These are phyloP conservation scores for Fusarium citri DNA, from an alignment of 2,329 filamentous ascomycete genomes.

Conservation along the genomic window DNA sequence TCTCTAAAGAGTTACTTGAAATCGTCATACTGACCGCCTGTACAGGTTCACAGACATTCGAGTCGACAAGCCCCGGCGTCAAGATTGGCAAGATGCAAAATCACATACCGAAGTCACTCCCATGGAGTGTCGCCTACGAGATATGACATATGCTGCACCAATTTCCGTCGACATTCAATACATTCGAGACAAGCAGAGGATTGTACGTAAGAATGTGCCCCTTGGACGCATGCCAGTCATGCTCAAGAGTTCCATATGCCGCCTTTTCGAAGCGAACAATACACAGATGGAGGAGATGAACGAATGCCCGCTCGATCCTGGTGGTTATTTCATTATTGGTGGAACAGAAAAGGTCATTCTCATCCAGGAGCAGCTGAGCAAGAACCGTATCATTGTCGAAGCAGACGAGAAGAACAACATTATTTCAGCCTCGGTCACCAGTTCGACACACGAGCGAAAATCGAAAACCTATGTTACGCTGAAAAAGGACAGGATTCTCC, in stretches of 20 bases:
- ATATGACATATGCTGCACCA: conserved; percentile 97
- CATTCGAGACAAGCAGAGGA: conserved; percentile 80
- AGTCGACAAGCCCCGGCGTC: conserved; percentile 82
- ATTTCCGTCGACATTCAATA: conserved; percentile 95
- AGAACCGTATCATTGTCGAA: conserved; percentile 98
- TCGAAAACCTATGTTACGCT: conserved; percentile 96
- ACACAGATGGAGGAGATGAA: conserved; percentile 91
- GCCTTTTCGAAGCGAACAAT: conserved; percentile 84
- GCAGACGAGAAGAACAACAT: conserved; percentile 91
- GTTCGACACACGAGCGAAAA: conserved; percentile 96
- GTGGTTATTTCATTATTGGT: conserved; percentile 97
- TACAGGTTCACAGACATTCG: conserved; percentile 84
- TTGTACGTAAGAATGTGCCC: conserved; percentile 79
- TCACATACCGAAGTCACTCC: conserved; percentile 83
- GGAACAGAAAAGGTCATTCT: conserved; percentile 99
- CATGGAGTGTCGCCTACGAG: conserved; percentile 94
- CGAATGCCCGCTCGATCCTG: conserved; percentile 95
- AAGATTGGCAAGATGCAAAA: conserved; percentile 78
- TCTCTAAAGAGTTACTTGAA: conserved; percentile 26
- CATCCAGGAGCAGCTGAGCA: conserved; percentile 98
- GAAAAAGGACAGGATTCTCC: conserved; percentile 90
- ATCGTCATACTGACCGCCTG: conserved; percentile 33
- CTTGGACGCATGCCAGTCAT: conserved; percentile 96
- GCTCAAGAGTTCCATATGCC: conserved; percentile 95
- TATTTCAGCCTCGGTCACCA: conserved; percentile 95